phyloP scores from a whole-genome alignment of 2,329 filamentous ascomycete genomes.

The Alternaria solani region DNA sequence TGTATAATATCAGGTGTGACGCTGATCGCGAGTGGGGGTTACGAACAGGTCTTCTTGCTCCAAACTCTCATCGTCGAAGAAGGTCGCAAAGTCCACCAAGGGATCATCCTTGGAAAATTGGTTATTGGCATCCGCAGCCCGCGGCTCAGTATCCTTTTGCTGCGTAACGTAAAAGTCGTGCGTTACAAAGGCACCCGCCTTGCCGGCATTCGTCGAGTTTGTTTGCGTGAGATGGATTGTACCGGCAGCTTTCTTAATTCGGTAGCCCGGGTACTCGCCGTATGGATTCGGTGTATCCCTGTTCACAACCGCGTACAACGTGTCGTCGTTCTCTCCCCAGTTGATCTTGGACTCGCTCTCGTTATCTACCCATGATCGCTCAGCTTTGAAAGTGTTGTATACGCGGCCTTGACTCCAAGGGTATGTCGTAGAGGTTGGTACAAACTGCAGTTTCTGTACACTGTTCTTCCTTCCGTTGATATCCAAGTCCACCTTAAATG shows the following conservation, averaged over 20 bases:
- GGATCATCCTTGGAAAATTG: constrained; percentile 58
- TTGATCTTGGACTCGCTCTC: constrained; percentile 53
- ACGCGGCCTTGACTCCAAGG: constrained; percentile 59
- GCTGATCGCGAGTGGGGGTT: background rate
- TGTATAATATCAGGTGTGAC: background rate
- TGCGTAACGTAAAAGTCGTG: constrained; percentile 62
- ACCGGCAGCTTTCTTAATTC: constrained; percentile 54
- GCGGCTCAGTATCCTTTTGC: constrained; percentile 63
- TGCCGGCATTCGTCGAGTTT: constrained; percentile 58
- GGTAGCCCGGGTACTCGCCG: constrained; percentile 63
- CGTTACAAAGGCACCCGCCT: constrained; percentile 59
- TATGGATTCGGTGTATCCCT: constrained; percentile 58
- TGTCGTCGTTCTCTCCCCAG: constrained; percentile 59
- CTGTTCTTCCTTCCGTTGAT: constrained; percentile 49
- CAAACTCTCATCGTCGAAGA: constrained; percentile 57
- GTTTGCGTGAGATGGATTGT: constrained; percentile 54
- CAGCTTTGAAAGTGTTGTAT: constrained; percentile 63
- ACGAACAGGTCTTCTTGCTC: constrained; percentile 51
- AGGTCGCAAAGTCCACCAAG: constrained; percentile 60
- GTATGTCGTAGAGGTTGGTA: constrained; percentile 57
- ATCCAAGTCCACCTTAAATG: constrained; percentile 54
- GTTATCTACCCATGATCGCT: constrained; percentile 51
- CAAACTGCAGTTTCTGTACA: constrained; percentile 43
- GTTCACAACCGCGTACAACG: constrained; percentile 62
- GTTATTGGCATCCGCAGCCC: constrained; percentile 56